Conservation (phyloP, 2,329 filamentous ascomycete genomes). For the Drechslerella coelobrocha region DNA sequence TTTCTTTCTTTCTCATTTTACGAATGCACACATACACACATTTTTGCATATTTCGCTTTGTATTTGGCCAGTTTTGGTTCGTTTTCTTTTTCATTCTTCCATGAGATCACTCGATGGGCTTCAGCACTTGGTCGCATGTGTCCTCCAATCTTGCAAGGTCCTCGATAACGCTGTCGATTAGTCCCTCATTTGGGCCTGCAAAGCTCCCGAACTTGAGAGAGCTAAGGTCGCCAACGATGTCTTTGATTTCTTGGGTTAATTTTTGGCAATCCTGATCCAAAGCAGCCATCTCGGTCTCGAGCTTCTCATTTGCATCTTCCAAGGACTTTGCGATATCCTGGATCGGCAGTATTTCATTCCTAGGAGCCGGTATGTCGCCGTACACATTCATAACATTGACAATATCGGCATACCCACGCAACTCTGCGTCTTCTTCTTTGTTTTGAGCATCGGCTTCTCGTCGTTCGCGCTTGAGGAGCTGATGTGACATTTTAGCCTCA, state of each 20-base stretch:
- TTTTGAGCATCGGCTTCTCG: conserved; percentile 64
- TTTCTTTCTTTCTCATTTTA: not conserved
- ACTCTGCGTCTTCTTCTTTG: conserved; percentile 64
- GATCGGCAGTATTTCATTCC: conserved; percentile 31
- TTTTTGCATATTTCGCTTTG: not conserved
- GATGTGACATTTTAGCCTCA: conserved; percentile 69
- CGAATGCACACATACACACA: not conserved
- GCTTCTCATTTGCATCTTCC: conserved; percentile 68
- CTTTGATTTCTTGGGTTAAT: conserved; percentile 68
- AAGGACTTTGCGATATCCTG: conserved; percentile 61
- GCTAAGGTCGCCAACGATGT: conserved; percentile 75
- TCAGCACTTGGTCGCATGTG: conserved; percentile 63
- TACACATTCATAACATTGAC: conserved; percentile 64
- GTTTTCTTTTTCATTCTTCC: not conserved
- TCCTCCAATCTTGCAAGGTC: conserved; percentile 71
- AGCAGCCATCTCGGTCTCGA: conserved; percentile 72
- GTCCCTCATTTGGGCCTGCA: conserved; percentile 67
- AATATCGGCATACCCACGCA: conserved; percentile 70
- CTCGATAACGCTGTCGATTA: conserved; percentile 67
- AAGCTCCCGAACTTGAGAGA: conserved; percentile 82
- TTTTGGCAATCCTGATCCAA: conserved; percentile 69
- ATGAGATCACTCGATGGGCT: conserved; percentile 26
- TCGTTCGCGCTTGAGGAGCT: conserved; percentile 63
- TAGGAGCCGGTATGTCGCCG: conserved; percentile 21
- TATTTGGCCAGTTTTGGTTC: not conserved